A percentile compares a stretch with the other conserved stretches of the same genome.
These are phyloP conservation scores for Dipteronia dyeriana DNA, from an alignment of 345 rosid genomes.

Conservation along the genomic window DNA sequence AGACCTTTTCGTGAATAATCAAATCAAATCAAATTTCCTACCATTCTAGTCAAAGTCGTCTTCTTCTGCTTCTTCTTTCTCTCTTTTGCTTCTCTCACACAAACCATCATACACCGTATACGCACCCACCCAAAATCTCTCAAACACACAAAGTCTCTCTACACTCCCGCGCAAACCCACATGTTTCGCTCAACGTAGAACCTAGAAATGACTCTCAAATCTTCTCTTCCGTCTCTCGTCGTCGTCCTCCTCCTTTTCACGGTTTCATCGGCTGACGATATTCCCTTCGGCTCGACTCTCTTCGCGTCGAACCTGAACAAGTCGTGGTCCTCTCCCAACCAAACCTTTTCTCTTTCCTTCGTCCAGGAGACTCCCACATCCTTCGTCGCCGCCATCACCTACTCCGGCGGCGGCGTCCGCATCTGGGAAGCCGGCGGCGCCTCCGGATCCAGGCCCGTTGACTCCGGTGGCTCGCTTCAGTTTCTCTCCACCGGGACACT, in stretches of 20 bases:
- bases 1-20: not conserved
- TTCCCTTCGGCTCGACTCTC: slow-evolving; percentile 45
- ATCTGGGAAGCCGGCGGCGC: slow-evolving; percentile 49
- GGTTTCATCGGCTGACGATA: slow-evolving; percentile 19
- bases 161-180: not conserved
- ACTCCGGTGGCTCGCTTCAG: slow-evolving; percentile 45
- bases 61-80: not conserved
- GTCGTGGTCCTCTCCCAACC: slow-evolving; percentile 44
- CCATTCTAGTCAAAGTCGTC: not conserved
- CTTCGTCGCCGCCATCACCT: slow-evolving; percentile 48
- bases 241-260: slow-evolving; percentile 2
- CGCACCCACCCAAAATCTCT: not conserved
- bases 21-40: not conserved
- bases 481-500: slow-evolving; percentile 53
- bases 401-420: slow-evolving; percentile 36
- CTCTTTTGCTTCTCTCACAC: not conserved
- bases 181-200: not conserved
- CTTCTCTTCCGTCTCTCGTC: not conserved
- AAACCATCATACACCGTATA: no score
- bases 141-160: not conserved
- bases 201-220: not conserved
- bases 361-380: slow-evolving; percentile 31
- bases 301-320: slow-evolving; percentile 37
- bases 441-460: slow-evolving; percentile 40
- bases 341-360: slow-evolving; percentile 49